These are phyloP conservation scores for Solanum pennellii DNA, from an alignment of 257 asterid species.

Conservation along the genomic window DNA sequence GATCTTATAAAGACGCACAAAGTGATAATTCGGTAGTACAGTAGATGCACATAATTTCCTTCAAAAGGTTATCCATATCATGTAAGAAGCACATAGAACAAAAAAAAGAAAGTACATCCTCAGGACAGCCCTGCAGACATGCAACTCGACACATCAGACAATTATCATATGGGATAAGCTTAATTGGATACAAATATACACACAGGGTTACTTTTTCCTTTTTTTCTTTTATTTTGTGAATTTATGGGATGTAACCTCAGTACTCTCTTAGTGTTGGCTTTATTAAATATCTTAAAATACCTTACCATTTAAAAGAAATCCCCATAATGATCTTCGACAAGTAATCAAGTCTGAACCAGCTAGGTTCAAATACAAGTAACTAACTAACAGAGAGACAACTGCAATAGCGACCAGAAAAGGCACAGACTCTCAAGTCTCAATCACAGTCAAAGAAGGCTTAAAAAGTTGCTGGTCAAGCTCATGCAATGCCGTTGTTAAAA, in stretches of 20 bases:
- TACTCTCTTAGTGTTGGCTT: not conserved
- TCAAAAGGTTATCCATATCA: not conserved
- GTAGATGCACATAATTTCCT: not conserved
- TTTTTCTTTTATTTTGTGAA: not conserved
- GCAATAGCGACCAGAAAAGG: not conserved
- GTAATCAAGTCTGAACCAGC: not conserved
- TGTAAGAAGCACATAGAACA: not conserved
- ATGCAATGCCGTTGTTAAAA: too few relatives aligned
- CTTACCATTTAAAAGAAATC: not conserved
- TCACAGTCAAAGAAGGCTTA: not conserved
- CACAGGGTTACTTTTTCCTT: not conserved
- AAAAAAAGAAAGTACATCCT: not conserved
- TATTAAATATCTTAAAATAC: not conserved
- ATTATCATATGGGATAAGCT: not conserved
- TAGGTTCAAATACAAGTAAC: not conserved
- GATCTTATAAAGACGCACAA: not conserved
- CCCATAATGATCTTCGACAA: not conserved
- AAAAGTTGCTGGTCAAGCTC: not conserved
- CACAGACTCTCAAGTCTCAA: not conserved
- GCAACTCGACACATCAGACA: not conserved
- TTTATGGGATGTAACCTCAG: not conserved
- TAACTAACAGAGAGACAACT: not conserved
- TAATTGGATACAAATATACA: not conserved
- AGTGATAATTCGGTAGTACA: not conserved
- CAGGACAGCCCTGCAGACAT: not conserved